Conservation (phyloP, 345 rosid species). For the Erysimum cheiranthoides region DNA sequence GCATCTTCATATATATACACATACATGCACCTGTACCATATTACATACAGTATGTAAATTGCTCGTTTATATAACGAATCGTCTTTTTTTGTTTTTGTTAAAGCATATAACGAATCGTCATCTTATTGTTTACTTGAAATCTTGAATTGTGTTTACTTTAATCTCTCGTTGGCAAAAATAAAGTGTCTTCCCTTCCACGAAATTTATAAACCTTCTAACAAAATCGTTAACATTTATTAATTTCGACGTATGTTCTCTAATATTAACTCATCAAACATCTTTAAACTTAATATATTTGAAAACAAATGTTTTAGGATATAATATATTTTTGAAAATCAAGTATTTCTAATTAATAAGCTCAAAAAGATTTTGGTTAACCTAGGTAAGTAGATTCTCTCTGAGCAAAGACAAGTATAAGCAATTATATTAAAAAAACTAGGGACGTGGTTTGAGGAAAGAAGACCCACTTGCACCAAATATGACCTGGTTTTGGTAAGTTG, state of each 20-base stretch:
- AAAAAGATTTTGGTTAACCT: conserved; percentile 5
- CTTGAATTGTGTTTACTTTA: not conserved
- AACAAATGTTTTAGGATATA: too few relatives aligned
- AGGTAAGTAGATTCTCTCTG: conserved; percentile 17
- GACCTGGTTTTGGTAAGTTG: conserved; percentile 45
- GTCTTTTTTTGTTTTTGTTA: too few relatives aligned
- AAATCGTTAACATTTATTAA: not conserved
- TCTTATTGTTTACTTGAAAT: not conserved
- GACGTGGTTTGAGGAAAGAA: conserved; percentile 27
- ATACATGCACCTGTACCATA: not conserved
- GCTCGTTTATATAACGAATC: not conserved
- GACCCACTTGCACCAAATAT: conserved; percentile 42
- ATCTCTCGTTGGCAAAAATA: not conserved
- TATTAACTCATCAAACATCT: not conserved
- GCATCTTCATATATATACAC: not conserved
- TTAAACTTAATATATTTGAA: not conserved
- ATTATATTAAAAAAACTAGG: not conserved
- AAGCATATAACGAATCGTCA: not conserved
- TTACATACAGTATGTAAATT: not conserved
- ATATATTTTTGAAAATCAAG: not conserved
- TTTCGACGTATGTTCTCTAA: not conserved
- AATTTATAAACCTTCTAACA: not conserved
- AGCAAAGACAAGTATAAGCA: conserved; percentile 21
- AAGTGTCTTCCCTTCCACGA: not conserved
- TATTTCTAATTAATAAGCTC: not conserved